Base-by-base conservation (phyloP, 495 filamentous ascomycete species). In the Coniosporium apollinis region DNA sequence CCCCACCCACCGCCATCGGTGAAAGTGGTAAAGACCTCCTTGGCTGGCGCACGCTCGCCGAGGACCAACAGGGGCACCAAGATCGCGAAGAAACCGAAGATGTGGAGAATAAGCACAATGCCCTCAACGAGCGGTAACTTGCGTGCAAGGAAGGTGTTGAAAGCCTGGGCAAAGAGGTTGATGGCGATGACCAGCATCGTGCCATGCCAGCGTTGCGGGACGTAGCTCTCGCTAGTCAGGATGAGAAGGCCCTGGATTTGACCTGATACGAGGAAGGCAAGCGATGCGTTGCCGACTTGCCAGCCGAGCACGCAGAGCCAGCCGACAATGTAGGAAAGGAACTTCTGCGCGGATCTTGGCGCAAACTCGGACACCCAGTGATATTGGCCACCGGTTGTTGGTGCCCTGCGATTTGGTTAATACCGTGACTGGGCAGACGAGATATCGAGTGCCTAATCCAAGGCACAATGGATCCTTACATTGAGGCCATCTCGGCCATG, bases 341-440 rank as follows among this genome's bases (percentile, higher is more conserved):
- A 46, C 29, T 58, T 59, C 36, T 55, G 50, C 13, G 22, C 34
- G 4, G 30, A 43, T 5, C 36, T 42, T 2, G 64, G 56, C 0
- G 65, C 61, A 5, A 69, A 43, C 52, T 65, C 63, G 1, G 57
- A 56, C 6, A 34, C 55, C 64, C 62, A 69, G 34, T 69, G 64
- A 30, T 69, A 69, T 38, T 69, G 64, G 1, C 64, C 61, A 9
- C 60, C 61, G 4, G 62, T 54, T 1, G 60, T 64, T 3, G 63
- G 62, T 16, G 62, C 62, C 59, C 59, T 61, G 16, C 16, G 24
- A 26, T 8, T 7, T 26, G 13, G 13, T 9, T 32, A 18, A 32
- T n/a, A n/a, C n/a, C n/a, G n/a, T n/a, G n/a, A n/a, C n/a, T n/a
- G n/a, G n/a, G n/a, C n/a, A n/a, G n/a, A n/a, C n/a, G n/a, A n/a